Evolutionary conservation across 2,329 filamentous ascomycete genomes (phyloP), one percentile per base, ranked within the genome.

Genomic region (Talaromyces pinophilus): DNA sequence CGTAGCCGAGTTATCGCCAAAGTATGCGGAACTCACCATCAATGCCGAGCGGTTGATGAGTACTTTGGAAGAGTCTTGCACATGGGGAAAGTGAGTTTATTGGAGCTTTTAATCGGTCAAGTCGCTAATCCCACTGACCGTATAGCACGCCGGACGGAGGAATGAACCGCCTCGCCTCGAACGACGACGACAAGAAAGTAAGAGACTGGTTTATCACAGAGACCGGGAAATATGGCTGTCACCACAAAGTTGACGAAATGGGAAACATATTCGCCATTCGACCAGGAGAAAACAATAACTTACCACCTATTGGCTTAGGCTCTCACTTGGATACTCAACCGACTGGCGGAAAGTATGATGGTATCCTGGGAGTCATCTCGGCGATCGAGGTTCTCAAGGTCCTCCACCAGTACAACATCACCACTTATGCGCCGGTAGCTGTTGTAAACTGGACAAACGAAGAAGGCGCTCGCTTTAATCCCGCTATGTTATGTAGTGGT

Each of bases 401-500:
- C 0, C 80, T 96, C 54, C 83, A 88, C 5, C 91, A 93, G 22
- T 85, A 89, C 67, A 81, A 85, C 25, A 81, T 90, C 1, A 85
- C 90, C 72, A 93, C 91, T 0, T 85, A 90, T 55, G 90, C 87
- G 46, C 88, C 89, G 1, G 84, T 93, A 0, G 91, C 90, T 0
- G 86, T 93, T 0, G 87, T 91, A 1, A 11, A 46, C 22, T 48
- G 22, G 5, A 35, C 59, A 30, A 92, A 86, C 71, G 91, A 93
- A 79, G 91, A 93, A 77, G 91, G 91, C 1, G 91, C 90, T 0
- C 85, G 91, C 0, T 93, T 93, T 68, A 90, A 90, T 0, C 87
- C 87, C 44, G 89, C 86, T 5, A 92, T 92, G 89, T 81, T 89
- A 19, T 82, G 88, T 0, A 92, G 89, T 0, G 90, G 89, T 1